Evolutionary conservation across 2,329 filamentous ascomycete species (phyloP).

Genomic region (Bertia moriformis): DNA sequence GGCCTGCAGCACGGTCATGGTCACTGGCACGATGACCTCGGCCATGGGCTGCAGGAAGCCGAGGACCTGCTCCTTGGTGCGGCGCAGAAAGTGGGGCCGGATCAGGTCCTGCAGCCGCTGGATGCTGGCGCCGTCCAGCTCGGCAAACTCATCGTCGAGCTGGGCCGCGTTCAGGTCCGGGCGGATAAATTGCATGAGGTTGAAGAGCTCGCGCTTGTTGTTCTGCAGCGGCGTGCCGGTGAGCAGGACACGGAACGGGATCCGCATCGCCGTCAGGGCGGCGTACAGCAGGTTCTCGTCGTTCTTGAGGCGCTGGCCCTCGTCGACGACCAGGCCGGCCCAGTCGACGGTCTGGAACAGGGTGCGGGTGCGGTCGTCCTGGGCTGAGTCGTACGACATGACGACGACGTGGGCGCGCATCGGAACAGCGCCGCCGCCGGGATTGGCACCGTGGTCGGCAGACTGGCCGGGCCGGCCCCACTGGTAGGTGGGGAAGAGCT

Average conservation of each 20-base stretch:
- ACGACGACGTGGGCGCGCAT: constrained; percentile 84
- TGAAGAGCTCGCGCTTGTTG: constrained; percentile 88
- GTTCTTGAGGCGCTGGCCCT: constrained; percentile 90
- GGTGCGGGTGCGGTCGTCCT: constrained; percentile 51
- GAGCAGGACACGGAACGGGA: constrained; percentile 72
- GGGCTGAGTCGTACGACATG: constrained; percentile 82
- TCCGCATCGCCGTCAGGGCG: constrained; percentile 57
- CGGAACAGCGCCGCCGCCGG: constrained; percentile 42
- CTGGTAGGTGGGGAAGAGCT: too few species aligned
- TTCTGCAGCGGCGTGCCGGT: constrained; percentile 92
- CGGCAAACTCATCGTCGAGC: constrained; percentile 61
- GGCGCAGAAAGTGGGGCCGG: constrained; percentile 51
- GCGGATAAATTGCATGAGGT: constrained; percentile 84
- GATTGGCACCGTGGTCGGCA: too few species aligned
- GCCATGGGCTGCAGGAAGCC: constrained; percentile 86
- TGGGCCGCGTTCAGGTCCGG: constrained; percentile 50
- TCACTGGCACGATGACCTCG: constrained; percentile 90
- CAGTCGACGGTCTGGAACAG: constrained; percentile 64
- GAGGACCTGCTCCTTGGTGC: constrained; percentile 80
- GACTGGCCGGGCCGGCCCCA: too few species aligned
- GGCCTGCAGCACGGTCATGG: constrained; percentile 86
- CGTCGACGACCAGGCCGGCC: constrained; percentile 82
- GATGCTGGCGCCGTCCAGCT: constrained; percentile 73
- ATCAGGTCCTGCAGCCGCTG: constrained; percentile 71
- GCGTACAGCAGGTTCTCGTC: constrained; percentile 72